A percentile compares a stretch with the other conserved stretches of the same genome.
These are phyloP conservation scores for Uromyces viciae-fabae DNA, from an alignment of 1,284 basidiomycete species.

Conservation along the genomic window DNA sequence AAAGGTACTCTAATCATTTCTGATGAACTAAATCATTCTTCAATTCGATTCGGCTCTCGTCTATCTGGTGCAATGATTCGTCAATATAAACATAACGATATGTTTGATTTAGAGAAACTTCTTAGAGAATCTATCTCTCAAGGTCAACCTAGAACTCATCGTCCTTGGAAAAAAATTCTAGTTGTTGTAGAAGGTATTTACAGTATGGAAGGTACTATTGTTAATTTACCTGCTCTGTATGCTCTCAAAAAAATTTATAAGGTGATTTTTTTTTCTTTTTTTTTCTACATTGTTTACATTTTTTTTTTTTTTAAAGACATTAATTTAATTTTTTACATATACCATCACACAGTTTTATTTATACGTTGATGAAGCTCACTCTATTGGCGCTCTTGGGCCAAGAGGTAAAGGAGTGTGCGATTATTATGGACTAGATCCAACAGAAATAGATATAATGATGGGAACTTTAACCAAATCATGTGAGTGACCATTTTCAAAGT, in stretches of 20 bases:
- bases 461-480: slow-evolving; percentile 91
- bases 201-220: slow-evolving; percentile 95
- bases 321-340: too few species aligned
- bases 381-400: slow-evolving; percentile 89
- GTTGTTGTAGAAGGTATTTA: slow-evolving; percentile 92
- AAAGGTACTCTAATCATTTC: slow-evolving; percentile 95
- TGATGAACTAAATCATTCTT: slow-evolving; percentile 94
- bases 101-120: slow-evolving; percentile 74
- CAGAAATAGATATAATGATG: slow-evolving; percentile 87
- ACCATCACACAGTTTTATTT: slow-evolving; percentile 72
- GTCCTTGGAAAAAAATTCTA: slow-evolving; percentile 98
- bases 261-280: slow-evolving; percentile 59
- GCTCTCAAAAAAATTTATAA: slow-evolving; percentile 94
- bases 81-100: slow-evolving; percentile 96
- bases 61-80: slow-evolving; percentile 83
- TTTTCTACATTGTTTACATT: neutral
- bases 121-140: slow-evolving; percentile 90
- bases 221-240: slow-evolving; percentile 76
- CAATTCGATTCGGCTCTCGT: slow-evolving; percentile 87
- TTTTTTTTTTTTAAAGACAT: neutral
- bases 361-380: slow-evolving; percentile 96
- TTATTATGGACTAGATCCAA: slow-evolving; percentile 84
- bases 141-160: slow-evolving; percentile 92
- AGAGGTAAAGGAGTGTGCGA: slow-evolving; percentile 90
- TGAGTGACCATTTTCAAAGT: neutral